Conservation (phyloP, 106 monocot species). For the Allium fistulosum region DNA sequence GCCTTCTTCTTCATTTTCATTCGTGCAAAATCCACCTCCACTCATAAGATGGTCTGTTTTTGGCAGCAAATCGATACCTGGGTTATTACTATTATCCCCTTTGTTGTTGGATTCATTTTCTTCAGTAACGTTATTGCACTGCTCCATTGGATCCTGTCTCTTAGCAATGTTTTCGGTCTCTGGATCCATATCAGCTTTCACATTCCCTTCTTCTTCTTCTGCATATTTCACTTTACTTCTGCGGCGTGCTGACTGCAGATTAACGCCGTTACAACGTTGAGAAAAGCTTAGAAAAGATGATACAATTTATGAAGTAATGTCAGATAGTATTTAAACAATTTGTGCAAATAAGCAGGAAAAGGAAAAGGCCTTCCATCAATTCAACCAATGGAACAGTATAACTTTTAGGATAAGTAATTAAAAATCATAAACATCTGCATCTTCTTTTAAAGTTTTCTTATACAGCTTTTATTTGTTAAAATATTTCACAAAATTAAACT, state of each 20-base stretch:
- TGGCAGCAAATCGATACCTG: neutral
- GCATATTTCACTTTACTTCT: slow-evolving; percentile 43
- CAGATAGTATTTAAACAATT: neutral
- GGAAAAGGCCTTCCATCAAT: neutral
- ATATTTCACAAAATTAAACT: too few relatives aligned
- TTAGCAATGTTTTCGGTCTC: neutral
- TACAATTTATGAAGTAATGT: neutral
- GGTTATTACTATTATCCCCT: neutral
- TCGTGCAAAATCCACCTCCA: slow-evolving; percentile 57
- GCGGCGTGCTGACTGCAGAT: slow-evolving; percentile 45
- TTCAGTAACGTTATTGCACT: neutral
- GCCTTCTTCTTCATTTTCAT: slow-evolving; percentile 22
- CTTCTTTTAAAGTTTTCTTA: neutral
- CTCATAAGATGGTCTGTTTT: slow-evolving; percentile 27
- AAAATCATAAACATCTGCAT: neutral
- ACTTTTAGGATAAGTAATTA: neutral
- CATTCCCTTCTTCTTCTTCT: slow-evolving; percentile 50
- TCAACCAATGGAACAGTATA: neutral
- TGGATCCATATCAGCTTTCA: slow-evolving; percentile 7
- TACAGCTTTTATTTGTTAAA: too few relatives aligned
- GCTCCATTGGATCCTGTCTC: slow-evolving; percentile 7
- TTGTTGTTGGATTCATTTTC: neutral
- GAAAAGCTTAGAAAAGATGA: neutral
- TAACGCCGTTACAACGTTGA: neutral
- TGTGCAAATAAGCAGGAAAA: neutral